These are phyloP conservation scores for Talaromyces sp. DNA, from an alignment of 2,329 filamentous ascomycete genomes.

Conservation along the genomic window DNA sequence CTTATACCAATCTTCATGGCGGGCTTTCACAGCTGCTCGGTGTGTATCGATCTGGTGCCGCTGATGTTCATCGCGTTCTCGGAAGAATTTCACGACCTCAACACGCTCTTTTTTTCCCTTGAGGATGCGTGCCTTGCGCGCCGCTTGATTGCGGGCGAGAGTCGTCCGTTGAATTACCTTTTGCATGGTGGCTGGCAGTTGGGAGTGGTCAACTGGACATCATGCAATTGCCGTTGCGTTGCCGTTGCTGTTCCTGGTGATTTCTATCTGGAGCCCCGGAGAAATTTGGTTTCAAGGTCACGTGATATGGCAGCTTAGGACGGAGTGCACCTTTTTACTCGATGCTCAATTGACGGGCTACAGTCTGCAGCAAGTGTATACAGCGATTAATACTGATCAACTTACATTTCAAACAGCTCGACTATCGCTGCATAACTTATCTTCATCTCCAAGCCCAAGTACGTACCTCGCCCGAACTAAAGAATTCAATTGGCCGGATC, in stretches of 20 bases:
- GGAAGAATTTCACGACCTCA: constrained; percentile 33
- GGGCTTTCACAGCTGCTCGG: constrained; percentile 51
- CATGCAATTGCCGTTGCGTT: not conserved
- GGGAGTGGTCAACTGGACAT: not conserved
- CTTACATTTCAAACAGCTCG: not conserved
- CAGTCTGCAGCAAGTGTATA: not conserved
- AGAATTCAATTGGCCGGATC: not conserved
- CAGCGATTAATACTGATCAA: not conserved
- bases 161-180: constrained; percentile 66
- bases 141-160: constrained; percentile 64
- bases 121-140: constrained; percentile 47
- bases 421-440: not conserved
- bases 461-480: not conserved
- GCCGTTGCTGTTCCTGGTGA: constrained; percentile 23
- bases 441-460: not conserved
- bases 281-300: constrained; percentile 18
- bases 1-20: constrained; percentile 74
- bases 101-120: constrained; percentile 42
- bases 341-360: not conserved
- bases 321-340: not conserved
- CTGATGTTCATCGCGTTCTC: constrained; percentile 33
- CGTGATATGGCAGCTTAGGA: not conserved
- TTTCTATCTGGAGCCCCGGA: not conserved
- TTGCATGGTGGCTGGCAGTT: constrained; percentile 55
- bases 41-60: constrained; percentile 39